Percentiles rank a stretch among this genome's conserved stretches.
Evolutionary conservation across 306 rosid genomes (phyloP).

Genomic region (Sechiopsis laciniata): DNA sequence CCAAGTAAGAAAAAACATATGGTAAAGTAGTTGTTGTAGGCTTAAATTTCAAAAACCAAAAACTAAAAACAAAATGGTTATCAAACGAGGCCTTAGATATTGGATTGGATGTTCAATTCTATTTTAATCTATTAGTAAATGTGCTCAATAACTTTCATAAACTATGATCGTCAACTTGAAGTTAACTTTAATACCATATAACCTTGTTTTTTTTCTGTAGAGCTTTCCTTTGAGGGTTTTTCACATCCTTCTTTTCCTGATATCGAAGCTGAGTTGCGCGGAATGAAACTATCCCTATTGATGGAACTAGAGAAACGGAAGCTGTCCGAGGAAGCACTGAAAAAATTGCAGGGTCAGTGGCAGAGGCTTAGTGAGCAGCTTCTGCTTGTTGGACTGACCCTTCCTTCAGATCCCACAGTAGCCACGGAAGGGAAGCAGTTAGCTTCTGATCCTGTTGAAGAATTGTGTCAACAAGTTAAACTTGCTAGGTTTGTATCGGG

Average conservation of each 20-base stretch:
- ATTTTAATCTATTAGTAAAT: background rate
- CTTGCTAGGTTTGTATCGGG: constrained; percentile 72
- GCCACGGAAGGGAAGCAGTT: constrained; percentile 36
- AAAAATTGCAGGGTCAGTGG: constrained; percentile 57
- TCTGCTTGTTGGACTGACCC: constrained; percentile 51
- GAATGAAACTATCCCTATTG: constrained; percentile 57
- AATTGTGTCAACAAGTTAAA: constrained; percentile 63
- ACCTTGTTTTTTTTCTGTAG: constrained; percentile 36
- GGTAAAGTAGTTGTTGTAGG: no score
- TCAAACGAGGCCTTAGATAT: background rate
- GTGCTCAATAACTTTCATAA: background rate
- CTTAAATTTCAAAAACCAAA: no score
- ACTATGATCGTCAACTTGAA: background rate
- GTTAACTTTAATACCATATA: constrained; percentile 3
- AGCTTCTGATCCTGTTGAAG: constrained; percentile 53
- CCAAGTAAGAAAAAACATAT: no score
- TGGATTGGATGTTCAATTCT: background rate
- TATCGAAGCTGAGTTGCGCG: constrained; percentile 57
- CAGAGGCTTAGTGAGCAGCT: constrained; percentile 58
- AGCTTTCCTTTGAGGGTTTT: constrained; percentile 58
- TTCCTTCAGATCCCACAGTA: constrained; percentile 50
- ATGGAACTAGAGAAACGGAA: constrained; percentile 81
- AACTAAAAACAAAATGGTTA: no score
- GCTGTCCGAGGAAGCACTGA: constrained; percentile 73
- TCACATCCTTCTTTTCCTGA: constrained; percentile 35